phyloP scores from a whole-genome alignment of 805 yeast species.

The Metschnikowia peoriensis region DNA sequence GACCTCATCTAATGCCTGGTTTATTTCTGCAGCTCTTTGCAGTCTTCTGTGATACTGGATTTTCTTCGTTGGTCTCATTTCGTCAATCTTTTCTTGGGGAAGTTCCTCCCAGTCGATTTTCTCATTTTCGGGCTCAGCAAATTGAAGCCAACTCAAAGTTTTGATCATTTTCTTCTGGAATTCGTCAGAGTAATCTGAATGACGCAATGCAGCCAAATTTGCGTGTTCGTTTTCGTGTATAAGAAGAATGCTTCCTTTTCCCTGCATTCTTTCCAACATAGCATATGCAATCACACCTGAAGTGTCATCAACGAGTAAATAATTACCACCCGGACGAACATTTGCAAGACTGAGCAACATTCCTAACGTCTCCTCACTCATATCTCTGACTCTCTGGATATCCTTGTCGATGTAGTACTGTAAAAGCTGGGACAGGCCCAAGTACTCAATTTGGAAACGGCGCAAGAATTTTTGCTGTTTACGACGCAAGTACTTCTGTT shows the following conservation, averaged over 20 bases:
- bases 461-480: constrained; percentile 89
- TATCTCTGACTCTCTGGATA: constrained; percentile 64
- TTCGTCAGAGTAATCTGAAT: constrained; percentile 60
- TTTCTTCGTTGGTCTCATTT: constrained; percentile 57
- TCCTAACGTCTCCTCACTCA: constrained; percentile 84
- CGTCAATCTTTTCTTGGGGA: constrained; percentile 51
- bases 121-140: constrained; percentile 71
- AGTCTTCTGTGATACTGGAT: constrained; percentile 66
- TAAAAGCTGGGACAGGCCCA: constrained; percentile 68
- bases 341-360: constrained; percentile 75
- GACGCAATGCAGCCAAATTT: constrained; percentile 66
- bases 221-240: constrained; percentile 94
- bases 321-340: constrained; percentile 85
- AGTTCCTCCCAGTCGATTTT: constrained; percentile 46
- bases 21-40: constrained; percentile 53
- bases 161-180: constrained; percentile 55
- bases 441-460: constrained; percentile 75
- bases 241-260: constrained; percentile 64
- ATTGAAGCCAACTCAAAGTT: constrained; percentile 74
- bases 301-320: constrained; percentile 89
- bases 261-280: constrained; percentile 87
- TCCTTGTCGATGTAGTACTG: constrained; percentile 79
- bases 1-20: constrained; percentile 50
- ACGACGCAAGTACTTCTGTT: constrained; percentile 86
- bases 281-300: constrained; percentile 87